Conservation (phyloP, 768 basidiomycete genomes). For the Sporobolomyces phaffii region DNA sequence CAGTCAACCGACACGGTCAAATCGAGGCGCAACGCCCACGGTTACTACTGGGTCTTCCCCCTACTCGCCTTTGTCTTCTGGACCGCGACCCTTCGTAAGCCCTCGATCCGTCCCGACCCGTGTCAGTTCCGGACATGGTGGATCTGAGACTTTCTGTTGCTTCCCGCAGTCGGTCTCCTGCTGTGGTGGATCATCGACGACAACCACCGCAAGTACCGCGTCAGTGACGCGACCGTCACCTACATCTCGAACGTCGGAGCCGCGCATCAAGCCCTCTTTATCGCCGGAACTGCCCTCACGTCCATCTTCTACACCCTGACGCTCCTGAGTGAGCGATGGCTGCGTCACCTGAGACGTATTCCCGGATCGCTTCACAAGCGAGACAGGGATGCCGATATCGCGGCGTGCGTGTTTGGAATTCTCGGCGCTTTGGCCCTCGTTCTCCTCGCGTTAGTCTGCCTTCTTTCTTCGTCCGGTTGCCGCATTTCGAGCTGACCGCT, state of each 20-base stretch:
- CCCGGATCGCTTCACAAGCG: slow-evolving; percentile 44
- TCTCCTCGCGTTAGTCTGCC: slow-evolving; percentile 38
- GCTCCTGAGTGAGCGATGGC: slow-evolving; percentile 47
- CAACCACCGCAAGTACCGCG: slow-evolving; percentile 9
- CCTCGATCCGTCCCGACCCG: background rate
- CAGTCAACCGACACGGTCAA: background rate
- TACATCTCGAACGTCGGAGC: slow-evolving; percentile 48
- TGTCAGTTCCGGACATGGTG: background rate
- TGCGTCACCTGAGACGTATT: slow-evolving; percentile 48
- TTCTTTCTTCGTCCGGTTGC: background rate
- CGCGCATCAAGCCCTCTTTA: slow-evolving; percentile 42
- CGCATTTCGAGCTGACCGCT: background rate
- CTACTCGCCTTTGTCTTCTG: slow-evolving; percentile 11
- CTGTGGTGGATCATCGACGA: slow-evolving; percentile 31
- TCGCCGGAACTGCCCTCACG: slow-evolving; percentile 40
- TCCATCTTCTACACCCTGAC: slow-evolving; percentile 45
- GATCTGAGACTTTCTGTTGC: background rate
- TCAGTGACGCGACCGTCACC: slow-evolving; percentile 18
- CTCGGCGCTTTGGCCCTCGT: slow-evolving; percentile 46
- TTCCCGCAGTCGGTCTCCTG: slow-evolving; percentile 23
- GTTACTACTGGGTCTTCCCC: slow-evolving; percentile 20
- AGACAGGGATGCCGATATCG: slow-evolving; percentile 46
- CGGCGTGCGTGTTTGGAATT: slow-evolving; percentile 46
- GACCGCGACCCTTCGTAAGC: slow-evolving; percentile 11
- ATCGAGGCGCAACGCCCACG: background rate